Evolutionary conservation across 1,284 basidiomycete genomes (phyloP), one percentile per base, ranked within the genome.

Genomic region (Wolfiporia cocos): DNA sequence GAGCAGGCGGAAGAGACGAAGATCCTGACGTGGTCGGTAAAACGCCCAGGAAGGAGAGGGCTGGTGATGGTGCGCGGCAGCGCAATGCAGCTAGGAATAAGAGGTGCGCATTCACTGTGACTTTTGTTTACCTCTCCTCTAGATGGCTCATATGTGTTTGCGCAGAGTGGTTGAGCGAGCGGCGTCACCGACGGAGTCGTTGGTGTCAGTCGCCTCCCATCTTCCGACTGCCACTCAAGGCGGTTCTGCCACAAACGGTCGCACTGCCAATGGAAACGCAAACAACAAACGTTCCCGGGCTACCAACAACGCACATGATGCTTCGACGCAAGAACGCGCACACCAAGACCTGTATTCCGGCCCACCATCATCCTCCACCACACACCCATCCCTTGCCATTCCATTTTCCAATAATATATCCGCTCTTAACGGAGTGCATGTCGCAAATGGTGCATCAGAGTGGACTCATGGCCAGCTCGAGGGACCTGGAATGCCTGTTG

Each of bases 401-500:
- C 64, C 70, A 1, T 72, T 64, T 41, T 37, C 57, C 30, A 47
- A 45, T 17, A 38, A 50, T 15, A 12, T 56, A 36, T 44, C 44
- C 15, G 53, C 48, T 7, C 18, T 43, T 6, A 43, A 44, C 31
- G 35, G 37, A 10, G 33, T 42, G 12, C 46, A 49, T n/a, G 49
- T 49, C 31, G 50, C 52, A 26, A 56, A 51, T 31, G 49, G 49
- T 5, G 39, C 51, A 2, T 41, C 49, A 20, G 65, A 67, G 11
- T 77, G 75, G 68, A 56, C 63, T 7, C 71, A 68, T 24, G 70
- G 71, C 21, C 77, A 78, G 47, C 66, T 86, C n/a, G 81, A 83
- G 52, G 84, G 83, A 3, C 83, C 83, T 3, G 83, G 84, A 1
- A 81, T 86, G 77, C 82, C 83, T 14, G 71, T 81, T 6, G 67